Conservation (phyloP, 2,329 filamentous ascomycete genomes). For the Fusarium sp. region DNA sequence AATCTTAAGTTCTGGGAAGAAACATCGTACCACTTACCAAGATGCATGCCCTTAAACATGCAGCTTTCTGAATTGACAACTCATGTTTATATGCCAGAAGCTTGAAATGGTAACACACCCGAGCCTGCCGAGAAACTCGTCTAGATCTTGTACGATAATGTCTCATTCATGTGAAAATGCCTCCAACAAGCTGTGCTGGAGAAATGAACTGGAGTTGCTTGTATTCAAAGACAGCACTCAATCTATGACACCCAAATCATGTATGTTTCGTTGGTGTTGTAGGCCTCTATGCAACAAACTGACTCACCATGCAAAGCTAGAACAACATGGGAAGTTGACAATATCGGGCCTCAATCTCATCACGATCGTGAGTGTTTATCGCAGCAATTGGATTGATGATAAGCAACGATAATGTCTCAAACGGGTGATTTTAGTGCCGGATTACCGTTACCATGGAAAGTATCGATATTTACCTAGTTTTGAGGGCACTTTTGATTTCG, state of each 20-base stretch:
- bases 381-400: background rate
- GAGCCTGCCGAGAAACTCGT: slow-evolving; percentile 5
- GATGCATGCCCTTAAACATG: slow-evolving; percentile 1
- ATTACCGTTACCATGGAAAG: slow-evolving; percentile 1
- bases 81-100: slow-evolving; percentile 5
- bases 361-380: slow-evolving; percentile 7
- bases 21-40: slow-evolving; percentile 7
- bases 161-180: slow-evolving; percentile 5
- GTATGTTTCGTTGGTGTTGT: background rate
- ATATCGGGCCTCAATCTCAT: slow-evolving; percentile 12
- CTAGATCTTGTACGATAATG: slow-evolving; percentile 8
- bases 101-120: slow-evolving; percentile 14
- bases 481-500: slow-evolving; percentile 18
- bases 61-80: slow-evolving; percentile 4
- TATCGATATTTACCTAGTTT: background rate
- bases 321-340: background rate
- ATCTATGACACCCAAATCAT: background rate
- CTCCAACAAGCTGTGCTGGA: background rate
- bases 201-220: background rate
- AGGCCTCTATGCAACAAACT: background rate
- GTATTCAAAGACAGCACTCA: background rate
- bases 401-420: slow-evolving; percentile 16
- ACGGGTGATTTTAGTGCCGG: slow-evolving; percentile 15
- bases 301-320: slow-evolving; percentile 3
- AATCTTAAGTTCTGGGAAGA: background rate